Evolutionary conservation across 2,329 filamentous ascomycete species (phyloP).

Genomic region (Diaporthe humulicola): DNA sequence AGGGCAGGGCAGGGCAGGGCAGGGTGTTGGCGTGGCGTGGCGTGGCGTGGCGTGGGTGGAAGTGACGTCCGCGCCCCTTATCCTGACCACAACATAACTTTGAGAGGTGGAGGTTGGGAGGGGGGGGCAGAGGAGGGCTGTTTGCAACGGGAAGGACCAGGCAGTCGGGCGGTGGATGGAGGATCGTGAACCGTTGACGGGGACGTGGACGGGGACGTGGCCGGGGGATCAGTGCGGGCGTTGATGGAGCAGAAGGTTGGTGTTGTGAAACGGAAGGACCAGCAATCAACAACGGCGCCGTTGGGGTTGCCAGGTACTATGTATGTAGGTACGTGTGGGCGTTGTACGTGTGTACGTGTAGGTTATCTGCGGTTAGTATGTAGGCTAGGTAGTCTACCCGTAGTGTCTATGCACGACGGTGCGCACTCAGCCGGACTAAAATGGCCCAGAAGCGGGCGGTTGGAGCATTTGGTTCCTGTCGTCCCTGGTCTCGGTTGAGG

Average conservation of each 20-base stretch:
- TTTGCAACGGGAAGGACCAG: not conserved
- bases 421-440: not conserved
- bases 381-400: not conserved
- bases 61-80: constrained; percentile 41
- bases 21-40: constrained; percentile 33
- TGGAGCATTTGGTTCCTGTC: constrained; percentile 8
- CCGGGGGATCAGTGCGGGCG: not conserved
- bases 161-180: not conserved
- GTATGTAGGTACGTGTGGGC: not conserved
- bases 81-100: constrained; percentile 37
- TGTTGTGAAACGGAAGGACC: constrained; percentile 16
- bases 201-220: not conserved
- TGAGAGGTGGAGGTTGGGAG: not conserved
- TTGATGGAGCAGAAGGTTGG: constrained; percentile 1
- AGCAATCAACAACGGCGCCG: not conserved
- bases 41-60: constrained; percentile 34
- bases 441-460: constrained; percentile 5
- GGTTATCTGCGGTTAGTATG: not conserved
- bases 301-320: not conserved
- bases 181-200: not conserved
- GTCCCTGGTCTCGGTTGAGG: not conserved
- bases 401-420: constrained; percentile 12
- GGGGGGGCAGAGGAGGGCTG: no score
- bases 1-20: constrained; percentile 8
- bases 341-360: not conserved